phyloP scores from a whole-genome alignment of 768 basidiomycete species.

The Dentipellis fragilis region DNA sequence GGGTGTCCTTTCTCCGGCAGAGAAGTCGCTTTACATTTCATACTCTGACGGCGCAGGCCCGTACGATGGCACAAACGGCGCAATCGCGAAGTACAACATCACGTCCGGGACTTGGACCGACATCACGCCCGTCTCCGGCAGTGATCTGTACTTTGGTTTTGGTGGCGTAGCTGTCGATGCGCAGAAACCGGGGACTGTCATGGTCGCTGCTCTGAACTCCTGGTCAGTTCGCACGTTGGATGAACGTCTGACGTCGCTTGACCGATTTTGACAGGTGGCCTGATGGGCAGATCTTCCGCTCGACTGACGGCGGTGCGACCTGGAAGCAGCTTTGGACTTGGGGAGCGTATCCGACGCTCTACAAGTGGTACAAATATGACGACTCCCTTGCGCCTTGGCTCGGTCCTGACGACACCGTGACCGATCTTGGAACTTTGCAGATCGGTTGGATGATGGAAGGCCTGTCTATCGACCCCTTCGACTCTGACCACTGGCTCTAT shows the following conservation, averaged over 20 bases:
- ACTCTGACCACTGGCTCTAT: conserved; percentile 62
- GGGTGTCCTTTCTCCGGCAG: conserved; percentile 49
- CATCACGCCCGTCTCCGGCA: conserved; percentile 52
- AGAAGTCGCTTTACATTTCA: conserved; percentile 48
- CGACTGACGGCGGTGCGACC: conserved; percentile 44
- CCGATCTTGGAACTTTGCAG: conserved; percentile 33
- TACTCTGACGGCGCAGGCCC: conserved; percentile 58
- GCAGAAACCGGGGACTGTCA: conserved; percentile 51
- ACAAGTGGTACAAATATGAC: conserved; percentile 42
- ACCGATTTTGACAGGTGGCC: conserved; percentile 31
- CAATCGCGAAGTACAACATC: conserved; percentile 40
- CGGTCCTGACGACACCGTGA: conserved; percentile 37
- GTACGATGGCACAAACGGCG: conserved; percentile 46
- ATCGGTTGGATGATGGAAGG: conserved; percentile 72
- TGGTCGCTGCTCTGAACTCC: conserved; percentile 58
- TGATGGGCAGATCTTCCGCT: conserved; percentile 57
- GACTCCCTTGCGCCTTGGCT: conserved; percentile 52
- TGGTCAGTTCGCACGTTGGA: conserved; percentile 10
- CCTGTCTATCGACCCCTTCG: conserved; percentile 53
- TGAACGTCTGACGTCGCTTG: background rate
- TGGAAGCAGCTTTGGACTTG: conserved; percentile 55
- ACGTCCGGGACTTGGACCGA: conserved; percentile 46
- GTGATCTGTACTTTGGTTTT: conserved; percentile 48
- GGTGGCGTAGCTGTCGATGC: conserved; percentile 52
- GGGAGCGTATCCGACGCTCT: conserved; percentile 34